Evolutionary conservation across 164 flowering plant genomes (phyloP), one percentile per base, ranked within the genome.

Genomic region (Echeveria elegans): DNA sequence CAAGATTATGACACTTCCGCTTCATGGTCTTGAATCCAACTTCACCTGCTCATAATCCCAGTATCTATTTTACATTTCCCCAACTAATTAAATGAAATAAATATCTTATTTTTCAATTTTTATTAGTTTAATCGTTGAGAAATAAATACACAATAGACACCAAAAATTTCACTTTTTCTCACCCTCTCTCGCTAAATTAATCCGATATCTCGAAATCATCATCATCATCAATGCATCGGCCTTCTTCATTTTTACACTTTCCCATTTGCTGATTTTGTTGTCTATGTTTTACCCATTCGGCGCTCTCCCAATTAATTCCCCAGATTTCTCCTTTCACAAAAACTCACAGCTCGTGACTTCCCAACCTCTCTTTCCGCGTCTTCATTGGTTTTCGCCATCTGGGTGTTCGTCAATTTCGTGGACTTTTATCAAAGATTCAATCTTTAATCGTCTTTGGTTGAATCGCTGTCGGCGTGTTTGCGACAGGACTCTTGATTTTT

Each of bases 81-180:
- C 16, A 43, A 15, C 15, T 15, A 16, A 16, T 43, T 16, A 43
- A 43, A 43, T 43, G 11, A 40, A 40, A 40, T 40, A 40, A 40
- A 2, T 40, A 36, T 34, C 37, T 34, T 34, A 34, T 3, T 34
- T 34, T n/a, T n/a, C n/a, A n/a, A n/a, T n/a, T n/a, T n/a, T n/a
- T n/a, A n/a, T n/a, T n/a, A n/a, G 76, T 62, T 43, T 50, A 50
- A 50, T n/a, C 21, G 8, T 6, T 19, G 26, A n/a, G 24, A 23
- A n/a, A 5, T 50, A 50, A n/a, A n/a, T 43, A 11, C 16, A 43
- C 3, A 0, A 43, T 43, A 11, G 45, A 16, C 18, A 43, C 47
- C 47, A 50, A 50, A 50, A 50, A 23, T 50, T n/a, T n/a, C n/a
- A 26, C 56, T n/a, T 8, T 50, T 50, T 21, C 28, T 50, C 26